Percentiles rank a stretch among this genome's conserved stretches.
Evolutionary conservation across 2,329 filamentous ascomycete genomes (phyloP).

Genomic region (Botryotinia convoluta): DNA sequence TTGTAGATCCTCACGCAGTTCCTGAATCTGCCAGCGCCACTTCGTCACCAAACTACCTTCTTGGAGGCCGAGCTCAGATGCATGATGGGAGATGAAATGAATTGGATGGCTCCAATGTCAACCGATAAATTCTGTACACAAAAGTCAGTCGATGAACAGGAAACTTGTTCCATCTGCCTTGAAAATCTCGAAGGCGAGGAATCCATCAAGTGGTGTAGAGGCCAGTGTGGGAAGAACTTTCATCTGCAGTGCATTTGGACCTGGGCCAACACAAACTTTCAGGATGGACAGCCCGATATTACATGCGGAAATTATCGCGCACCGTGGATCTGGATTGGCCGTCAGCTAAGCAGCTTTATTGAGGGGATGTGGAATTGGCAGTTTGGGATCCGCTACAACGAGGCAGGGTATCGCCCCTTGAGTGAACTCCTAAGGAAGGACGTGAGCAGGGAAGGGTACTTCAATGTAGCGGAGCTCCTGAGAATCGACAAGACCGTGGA

Average conservation of each 20-base stretch:
- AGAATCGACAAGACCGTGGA: background rate
- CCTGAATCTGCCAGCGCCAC: background rate
- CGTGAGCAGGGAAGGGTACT: background rate
- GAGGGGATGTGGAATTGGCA: background rate
- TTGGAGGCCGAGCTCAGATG: background rate
- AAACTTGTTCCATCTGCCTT: background rate
- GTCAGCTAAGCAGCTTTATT: background rate
- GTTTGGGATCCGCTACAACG: background rate
- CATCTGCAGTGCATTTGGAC: background rate
- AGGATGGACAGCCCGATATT: too few relatives aligned
- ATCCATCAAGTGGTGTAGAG: background rate
- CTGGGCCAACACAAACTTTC: background rate
- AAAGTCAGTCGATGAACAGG: background rate
- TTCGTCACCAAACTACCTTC: background rate
- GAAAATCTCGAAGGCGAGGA: background rate
- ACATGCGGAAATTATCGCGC: background rate
- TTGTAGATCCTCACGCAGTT: background rate
- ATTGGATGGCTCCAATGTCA: background rate
- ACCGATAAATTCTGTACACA: background rate
- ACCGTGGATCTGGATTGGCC: background rate
- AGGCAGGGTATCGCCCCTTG: background rate
- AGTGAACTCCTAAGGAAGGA: background rate
- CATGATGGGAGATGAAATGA: background rate
- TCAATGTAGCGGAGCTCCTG: background rate
- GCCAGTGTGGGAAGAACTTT: background rate